These are phyloP conservation scores for Blastobotrys persicus DNA, from an alignment of 1,139 yeast genomes.

Conservation along the genomic window DNA sequence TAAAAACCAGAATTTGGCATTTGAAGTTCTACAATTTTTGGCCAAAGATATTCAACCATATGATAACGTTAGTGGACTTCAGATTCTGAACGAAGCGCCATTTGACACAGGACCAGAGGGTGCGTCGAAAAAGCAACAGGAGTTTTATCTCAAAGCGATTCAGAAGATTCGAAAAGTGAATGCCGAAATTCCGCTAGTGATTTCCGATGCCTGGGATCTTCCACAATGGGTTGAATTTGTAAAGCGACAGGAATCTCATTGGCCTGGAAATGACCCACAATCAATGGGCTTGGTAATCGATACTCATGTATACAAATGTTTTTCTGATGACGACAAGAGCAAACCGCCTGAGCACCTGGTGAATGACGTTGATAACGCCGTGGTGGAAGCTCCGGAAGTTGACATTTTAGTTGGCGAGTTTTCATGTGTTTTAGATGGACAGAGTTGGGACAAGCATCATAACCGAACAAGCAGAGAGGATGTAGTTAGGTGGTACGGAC, in stretches of 20 bases:
- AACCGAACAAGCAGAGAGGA: constrained; percentile 43
- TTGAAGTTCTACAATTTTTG: constrained; percentile 55
- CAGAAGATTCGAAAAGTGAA: constrained; percentile 58
- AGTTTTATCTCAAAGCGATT: constrained; percentile 69
- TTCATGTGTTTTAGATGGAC: constrained; percentile 79
- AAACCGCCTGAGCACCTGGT: constrained; percentile 66
- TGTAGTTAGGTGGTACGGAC: constrained; percentile 45
- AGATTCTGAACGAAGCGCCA: constrained; percentile 80
- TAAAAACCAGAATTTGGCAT: constrained; percentile 45
- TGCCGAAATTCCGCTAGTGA: constrained; percentile 60
- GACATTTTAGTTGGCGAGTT: constrained; percentile 87
- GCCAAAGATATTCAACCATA: constrained; percentile 55
- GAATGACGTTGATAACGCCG: constrained; percentile 51
- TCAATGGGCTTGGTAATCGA: constrained; percentile 69
- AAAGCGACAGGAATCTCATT: constrained; percentile 38
- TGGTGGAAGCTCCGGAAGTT: constrained; percentile 31
- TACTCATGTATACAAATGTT: constrained; percentile 83
- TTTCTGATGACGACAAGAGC: constrained; percentile 66
- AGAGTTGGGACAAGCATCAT: constrained; percentile 61
- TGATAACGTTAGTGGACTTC: constrained; percentile 78
- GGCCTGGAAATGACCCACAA: constrained; percentile 21
- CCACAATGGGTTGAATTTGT: constrained; percentile 75
- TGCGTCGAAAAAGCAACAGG: constrained; percentile 43
- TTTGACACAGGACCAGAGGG: constrained; percentile 51
- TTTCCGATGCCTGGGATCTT: constrained; percentile 95